phyloP scores from a whole-genome alignment of 192 early-diverging fungal species.

The Hyaloraphidium curvatum region DNA sequence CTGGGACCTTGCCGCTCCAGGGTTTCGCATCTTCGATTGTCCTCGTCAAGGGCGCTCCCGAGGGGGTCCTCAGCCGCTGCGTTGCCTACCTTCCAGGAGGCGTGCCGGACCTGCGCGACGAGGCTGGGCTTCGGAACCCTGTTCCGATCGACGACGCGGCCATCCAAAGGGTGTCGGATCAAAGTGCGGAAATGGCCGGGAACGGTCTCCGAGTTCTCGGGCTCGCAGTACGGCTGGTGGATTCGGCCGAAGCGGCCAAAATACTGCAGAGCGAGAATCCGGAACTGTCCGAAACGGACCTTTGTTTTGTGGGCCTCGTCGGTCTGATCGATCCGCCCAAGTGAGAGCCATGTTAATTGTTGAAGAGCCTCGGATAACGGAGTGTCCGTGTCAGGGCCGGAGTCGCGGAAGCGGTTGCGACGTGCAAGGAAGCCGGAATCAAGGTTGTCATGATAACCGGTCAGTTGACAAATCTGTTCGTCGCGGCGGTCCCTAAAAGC shows the following conservation, averaged over 20 bases:
- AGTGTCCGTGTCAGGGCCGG: conserved; percentile 27
- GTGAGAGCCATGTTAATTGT: no score
- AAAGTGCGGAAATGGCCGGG: conserved; percentile 53
- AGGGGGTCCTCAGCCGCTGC: conserved; percentile 62
- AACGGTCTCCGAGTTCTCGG: conserved; percentile 76
- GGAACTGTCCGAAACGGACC: conserved; percentile 42
- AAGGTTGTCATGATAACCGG: conserved; percentile 96
- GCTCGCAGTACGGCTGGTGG: conserved; percentile 50
- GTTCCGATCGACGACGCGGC: conserved; percentile 34
- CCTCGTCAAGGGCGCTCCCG: conserved; percentile 81
- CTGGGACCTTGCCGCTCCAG: no score
- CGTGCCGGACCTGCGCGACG: conserved; percentile 7
- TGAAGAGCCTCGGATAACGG: no score
- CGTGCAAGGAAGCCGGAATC: conserved; percentile 82
- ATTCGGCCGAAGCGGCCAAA: conserved; percentile 28
- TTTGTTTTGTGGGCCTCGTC: conserved; percentile 75
- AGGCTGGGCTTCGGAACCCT: no score
- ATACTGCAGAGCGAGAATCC: conserved; percentile 30
- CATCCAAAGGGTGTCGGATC: conserved; percentile 36
- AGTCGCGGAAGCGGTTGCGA: conserved; percentile 56
- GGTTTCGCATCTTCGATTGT: conserved; percentile 36
- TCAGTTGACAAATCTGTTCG: conserved; percentile 22
- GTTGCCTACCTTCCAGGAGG: conserved; percentile 28
- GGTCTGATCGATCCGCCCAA: conserved; percentile 86
- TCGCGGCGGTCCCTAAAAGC: no score